Base-by-base conservation (phyloP, 106 monocot genomes). In the Acorus calamus region DNA sequence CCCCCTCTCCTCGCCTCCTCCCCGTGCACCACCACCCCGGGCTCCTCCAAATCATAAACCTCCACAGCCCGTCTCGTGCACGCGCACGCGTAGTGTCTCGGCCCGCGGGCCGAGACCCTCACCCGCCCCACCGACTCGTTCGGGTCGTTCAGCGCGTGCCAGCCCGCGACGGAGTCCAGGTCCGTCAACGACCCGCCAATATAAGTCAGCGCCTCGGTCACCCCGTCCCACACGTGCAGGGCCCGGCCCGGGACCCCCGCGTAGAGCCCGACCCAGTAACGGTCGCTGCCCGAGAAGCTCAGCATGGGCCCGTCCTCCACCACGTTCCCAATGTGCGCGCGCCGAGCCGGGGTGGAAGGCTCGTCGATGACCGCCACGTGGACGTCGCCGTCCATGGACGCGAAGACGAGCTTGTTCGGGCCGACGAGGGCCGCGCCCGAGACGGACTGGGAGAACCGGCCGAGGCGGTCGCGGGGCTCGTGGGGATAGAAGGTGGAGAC, bases 191-290 rank as follows among this genome's bases (percentile, higher is more conserved):
- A 53, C 3, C 82, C 81, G 2, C 82, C 86, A 0, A 79, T 55
- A 61, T 59, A 79, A 6, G 76, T 8, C 3, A 76, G 61, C 62
- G 63, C 66, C 76, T 67, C 82, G 2, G 66, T 69, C 6, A 12
- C 44, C 12, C 71, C 69, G 51, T 76, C 66, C 86, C 86, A 86
- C 46, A 86, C 69, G 11, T 66, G 78, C 62, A 79, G 58, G 7
- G 86, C 79, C 8, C 79, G 60, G 6, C 79, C 76, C 5, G 86
- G 86, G 11, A 82, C 86, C 47, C 86, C 86, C 42, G 79, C 78
- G 62, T 76, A 86, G 11, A 86, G 73, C 8, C 86, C 86, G 2
- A 82, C 74, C 82, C 86, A 86, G 62, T 63, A 61, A 7, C 50
- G 57, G 11, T 42, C 44, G 56, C 70, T 11, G 7, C 76, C 76